Base-by-base conservation (phyloP, 441 rosid genomes). In the Eutrema salsugineum region DNA sequence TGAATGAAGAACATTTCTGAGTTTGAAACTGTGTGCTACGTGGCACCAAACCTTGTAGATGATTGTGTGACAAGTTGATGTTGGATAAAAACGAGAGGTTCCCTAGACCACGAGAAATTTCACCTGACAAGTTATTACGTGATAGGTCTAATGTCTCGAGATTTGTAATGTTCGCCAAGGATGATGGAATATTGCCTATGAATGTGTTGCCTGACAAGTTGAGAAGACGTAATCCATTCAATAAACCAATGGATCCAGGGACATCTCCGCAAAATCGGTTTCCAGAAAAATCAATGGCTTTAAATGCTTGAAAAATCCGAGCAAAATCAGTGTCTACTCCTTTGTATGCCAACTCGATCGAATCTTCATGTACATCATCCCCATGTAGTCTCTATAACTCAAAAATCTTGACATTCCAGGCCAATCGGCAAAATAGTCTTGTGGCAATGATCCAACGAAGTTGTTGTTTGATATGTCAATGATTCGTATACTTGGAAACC, bases 401-500 rank as follows among this genome's bases (percentile, higher is more conserved):
- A 5, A 0, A 1, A n/a, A n/a, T n/a, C n/a, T n/a, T 7, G n/a
- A 42, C 65, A 60, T 60, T n/a, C 2, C 5, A 22, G 20, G 5
- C 65, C 65, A 60, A 6, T n/a, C 40, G 20, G 22, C 20, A n/a
- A 60, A 60, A 1, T 60, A 60, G 6, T 60, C 36, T 60, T 24
- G 35, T 4, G 65, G 22, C 20, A 44, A 46, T 43, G 68, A 44
- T 50, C 64, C 56, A 11, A 20, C 39, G 17, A 72, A 72, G 16
- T 19, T 40, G 32, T 63, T 72, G 33, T 24, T 46, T 28, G 77
- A 56, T 24, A 63, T 39, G 42, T 72, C 71, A 11, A 60, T 24
- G 20, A 60, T 20, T 36, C 22, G 5, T 5, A 60, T 6, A 7
- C 22, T n/a, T n/a, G 16, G 42, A 68, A 44, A 72, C 20, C 65